Evolutionary conservation across 768 basidiomycete species (phyloP).

Genomic region (Thelephora aurantiotincta): DNA sequence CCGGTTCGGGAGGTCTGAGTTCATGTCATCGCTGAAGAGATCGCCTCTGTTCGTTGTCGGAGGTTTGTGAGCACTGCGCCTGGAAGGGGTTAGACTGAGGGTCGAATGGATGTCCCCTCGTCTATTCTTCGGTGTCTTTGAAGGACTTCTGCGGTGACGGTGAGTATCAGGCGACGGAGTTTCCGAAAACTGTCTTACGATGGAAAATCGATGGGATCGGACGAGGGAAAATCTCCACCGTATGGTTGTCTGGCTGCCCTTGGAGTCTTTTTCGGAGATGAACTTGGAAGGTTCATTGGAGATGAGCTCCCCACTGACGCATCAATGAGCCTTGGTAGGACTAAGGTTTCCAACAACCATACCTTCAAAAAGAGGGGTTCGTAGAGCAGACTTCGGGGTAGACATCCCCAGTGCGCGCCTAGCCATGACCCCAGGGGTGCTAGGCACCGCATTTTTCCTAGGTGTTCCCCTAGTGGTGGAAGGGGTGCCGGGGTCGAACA

Average conservation of each 20-base stretch:
- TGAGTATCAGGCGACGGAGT: not conserved
- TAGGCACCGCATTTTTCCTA: constrained; percentile 4
- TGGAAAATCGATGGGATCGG: constrained; percentile 60
- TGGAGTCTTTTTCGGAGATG: constrained; percentile 35
- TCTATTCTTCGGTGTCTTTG: constrained; percentile 49
- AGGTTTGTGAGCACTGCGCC: constrained; percentile 15
- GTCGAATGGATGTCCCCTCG: constrained; percentile 91
- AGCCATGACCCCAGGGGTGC: constrained; percentile 13
- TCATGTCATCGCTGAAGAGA: constrained; percentile 28
- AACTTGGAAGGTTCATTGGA: constrained; percentile 49
- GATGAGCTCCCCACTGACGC: constrained; percentile 42
- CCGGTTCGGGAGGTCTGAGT: constrained; percentile 45
- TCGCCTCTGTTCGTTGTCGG: not conserved
- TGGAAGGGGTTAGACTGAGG: constrained; percentile 38
- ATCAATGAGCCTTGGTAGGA: not conserved
- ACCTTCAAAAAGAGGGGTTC: constrained; percentile 15
- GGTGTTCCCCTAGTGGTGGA: constrained; percentile 15
- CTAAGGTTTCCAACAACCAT: constrained; percentile 3
- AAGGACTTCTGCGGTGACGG: constrained; percentile 30
- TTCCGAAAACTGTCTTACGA: constrained; percentile 27
- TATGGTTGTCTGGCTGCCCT: constrained; percentile 5
- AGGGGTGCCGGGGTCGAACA: constrained; percentile 19
- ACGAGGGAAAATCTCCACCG: constrained; percentile 17
- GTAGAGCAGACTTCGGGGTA: constrained; percentile 10
- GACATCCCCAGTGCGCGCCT: constrained; percentile 16